Conservation (phyloP, 768 basidiomycete genomes). For the Cubamyces sp. region DNA sequence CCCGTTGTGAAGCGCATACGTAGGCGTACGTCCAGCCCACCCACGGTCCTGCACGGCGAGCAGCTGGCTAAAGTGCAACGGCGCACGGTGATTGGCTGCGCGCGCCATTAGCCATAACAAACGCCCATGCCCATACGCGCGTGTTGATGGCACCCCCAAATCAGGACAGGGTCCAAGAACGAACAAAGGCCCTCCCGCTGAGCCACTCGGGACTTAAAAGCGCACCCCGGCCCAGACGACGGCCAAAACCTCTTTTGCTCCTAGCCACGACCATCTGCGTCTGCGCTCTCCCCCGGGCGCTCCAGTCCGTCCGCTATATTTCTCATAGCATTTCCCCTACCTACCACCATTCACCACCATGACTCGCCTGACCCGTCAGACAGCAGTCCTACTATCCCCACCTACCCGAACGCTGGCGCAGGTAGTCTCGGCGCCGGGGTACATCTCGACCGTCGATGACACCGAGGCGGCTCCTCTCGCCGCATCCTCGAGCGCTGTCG, state of each 20-base stretch:
- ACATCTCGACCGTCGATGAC: too few species aligned
- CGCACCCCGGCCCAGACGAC: not conserved
- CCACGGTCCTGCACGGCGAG: too few species aligned
- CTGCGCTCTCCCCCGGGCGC: not conserved
- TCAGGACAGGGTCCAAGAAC: slow-evolving; percentile 6
- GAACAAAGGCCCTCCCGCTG: slow-evolving; percentile 6
- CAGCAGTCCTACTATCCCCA: not conserved
- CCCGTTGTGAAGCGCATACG: too few species aligned
- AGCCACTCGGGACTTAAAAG: slow-evolving; percentile 10
- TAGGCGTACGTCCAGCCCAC: too few species aligned
- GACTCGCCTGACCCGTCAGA: not conserved
- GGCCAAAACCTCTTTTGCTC: not conserved
- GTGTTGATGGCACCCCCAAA: not conserved
- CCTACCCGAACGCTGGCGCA: too few species aligned
- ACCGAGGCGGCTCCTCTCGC: not conserved
- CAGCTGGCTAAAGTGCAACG: too few species aligned
- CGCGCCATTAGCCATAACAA: not conserved
- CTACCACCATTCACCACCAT: not conserved
- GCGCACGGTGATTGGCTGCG: too few species aligned
- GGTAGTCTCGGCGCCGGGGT: too few species aligned
- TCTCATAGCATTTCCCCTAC: not conserved
- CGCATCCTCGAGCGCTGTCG: not conserved
- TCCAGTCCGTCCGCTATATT: not conserved
- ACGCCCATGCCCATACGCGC: not conserved
- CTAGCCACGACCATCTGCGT: not conserved